Base-by-base conservation (phyloP, 1,284 basidiomycete species). In the Ustilago cynodontis region DNA sequence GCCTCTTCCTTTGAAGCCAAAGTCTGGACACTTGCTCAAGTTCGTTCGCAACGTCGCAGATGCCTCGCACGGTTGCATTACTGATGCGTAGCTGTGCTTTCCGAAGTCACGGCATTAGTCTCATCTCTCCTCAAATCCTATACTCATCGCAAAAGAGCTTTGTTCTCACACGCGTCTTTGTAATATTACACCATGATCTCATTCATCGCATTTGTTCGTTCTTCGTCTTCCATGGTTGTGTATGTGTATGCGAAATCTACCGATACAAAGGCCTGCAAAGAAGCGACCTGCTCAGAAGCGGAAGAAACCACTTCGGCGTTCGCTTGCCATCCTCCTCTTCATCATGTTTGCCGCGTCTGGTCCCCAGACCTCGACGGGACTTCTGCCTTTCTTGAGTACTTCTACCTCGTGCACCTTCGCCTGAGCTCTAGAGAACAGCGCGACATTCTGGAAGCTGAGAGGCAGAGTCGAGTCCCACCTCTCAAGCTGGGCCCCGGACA, bases 1-100 rank as follows among this genome's bases (percentile, higher is more conserved):
- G 59, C 91, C 94, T 7, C 93, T 92, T 24, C 92, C 94, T 22
- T 90, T 95, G 79, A 97, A 95, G 87, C 93, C 92, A 58, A 89
- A 87, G 28, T 90, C 92, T 82, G 95, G 95, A 59, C 71, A 78
- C 43, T 62, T 86, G 71, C 71, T 79, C 72, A 85, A 85, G 59
- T 85, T 82, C 53, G 71, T 78, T 13, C 77, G 79, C 52, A 82
- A 84, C 53, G 87, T 87, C 9, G 57, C 73, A 14, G 94, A 98
- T 86, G 95, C 94, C 20, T 72, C 69, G 22, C 90, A 90, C 37
- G 94, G 94, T 6, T 95, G 94, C 83, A 91, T 95, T 78, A 95
- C 94, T 43, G 94, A 95, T 86, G 90, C 90, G 50, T 93, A 69
- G 24, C 10, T 18, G 3, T 2, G 11, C 26, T 22, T 24, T 10